phyloP scores from a whole-genome alignment of 2,329 filamentous ascomycete genomes.

The Aspergillus alliaceus region DNA sequence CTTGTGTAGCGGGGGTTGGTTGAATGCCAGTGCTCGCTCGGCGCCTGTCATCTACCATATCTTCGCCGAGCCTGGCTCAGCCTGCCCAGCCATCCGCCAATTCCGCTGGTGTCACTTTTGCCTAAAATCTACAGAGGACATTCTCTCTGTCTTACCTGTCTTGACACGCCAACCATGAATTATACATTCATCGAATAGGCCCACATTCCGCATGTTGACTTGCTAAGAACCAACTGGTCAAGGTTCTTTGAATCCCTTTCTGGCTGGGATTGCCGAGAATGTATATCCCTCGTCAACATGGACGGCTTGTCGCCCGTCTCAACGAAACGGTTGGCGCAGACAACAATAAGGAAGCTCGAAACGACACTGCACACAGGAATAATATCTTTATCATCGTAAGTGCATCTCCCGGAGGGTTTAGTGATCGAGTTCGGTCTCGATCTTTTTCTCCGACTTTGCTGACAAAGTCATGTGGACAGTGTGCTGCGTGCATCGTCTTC shows the following conservation, averaged over 20 bases:
- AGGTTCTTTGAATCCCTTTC: slow-evolving; percentile 6
- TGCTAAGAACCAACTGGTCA: slow-evolving; percentile 5
- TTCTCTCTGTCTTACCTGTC: not conserved
- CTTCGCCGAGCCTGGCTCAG: slow-evolving; percentile 1
- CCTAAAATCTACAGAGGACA: not conserved
- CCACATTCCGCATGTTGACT: slow-evolving; percentile 11
- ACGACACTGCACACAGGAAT: slow-evolving; percentile 16
- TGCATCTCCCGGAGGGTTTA: not conserved
- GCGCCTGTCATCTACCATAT: not conserved
- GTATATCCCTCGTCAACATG: slow-evolving; percentile 20
- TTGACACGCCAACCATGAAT: not conserved
- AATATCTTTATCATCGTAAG: slow-evolving; percentile 33
- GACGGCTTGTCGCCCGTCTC: slow-evolving; percentile 19
- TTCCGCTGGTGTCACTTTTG: not conserved
- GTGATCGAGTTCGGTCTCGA: not conserved
- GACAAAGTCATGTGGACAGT: slow-evolving; percentile 18
- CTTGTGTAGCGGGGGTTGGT: not conserved
- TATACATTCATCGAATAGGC: not conserved
- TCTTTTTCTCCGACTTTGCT: not conserved
- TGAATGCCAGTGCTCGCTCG: not conserved
- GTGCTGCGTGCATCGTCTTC: slow-evolving; percentile 32
- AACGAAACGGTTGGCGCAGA: not conserved
- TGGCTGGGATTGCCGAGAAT: slow-evolving; percentile 13
- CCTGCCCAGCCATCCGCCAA: not conserved
- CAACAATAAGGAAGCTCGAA: not conserved